Evolutionary conservation across 352 stramenopile genomes (phyloP).

Genomic region (Globisporangium middletonii): DNA sequence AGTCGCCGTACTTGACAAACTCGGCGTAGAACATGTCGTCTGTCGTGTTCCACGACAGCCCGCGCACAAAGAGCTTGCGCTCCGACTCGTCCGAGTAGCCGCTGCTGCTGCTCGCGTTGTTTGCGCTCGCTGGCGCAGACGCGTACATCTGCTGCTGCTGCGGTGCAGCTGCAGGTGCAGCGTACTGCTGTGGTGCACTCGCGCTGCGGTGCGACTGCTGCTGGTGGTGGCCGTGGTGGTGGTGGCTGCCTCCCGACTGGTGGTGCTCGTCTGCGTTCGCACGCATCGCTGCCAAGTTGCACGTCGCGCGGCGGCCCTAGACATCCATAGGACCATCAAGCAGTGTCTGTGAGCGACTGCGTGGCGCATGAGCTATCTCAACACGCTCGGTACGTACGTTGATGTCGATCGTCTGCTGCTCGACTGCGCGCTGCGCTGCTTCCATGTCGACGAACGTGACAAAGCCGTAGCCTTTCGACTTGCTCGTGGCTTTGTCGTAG

Average conservation of each 20-base stretch:
- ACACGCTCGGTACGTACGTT: constrained; percentile 30
- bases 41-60: constrained; percentile 49
- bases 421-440: constrained; percentile 35
- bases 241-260: constrained; percentile 10
- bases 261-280: constrained; percentile 32
- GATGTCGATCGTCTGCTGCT: constrained; percentile 45
- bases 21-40: constrained; percentile 41
- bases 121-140: constrained; percentile 2
- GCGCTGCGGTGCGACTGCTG: constrained; percentile 4
- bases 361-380: not conserved
- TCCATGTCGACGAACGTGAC: constrained; percentile 70
- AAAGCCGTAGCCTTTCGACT: constrained; percentile 59
- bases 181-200: not conserved
- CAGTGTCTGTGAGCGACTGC: not conserved
- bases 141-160: constrained; percentile 2
- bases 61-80: constrained; percentile 60
- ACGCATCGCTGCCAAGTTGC: constrained; percentile 48
- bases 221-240: constrained; percentile 5
- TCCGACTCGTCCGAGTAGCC: constrained; percentile 27
- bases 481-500: constrained; percentile 52
- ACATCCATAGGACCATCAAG: not conserved
- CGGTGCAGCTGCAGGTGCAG: constrained; percentile 10
- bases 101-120: not conserved
- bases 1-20: constrained; percentile 61
- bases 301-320: constrained; percentile 36